These are phyloP conservation scores for Dinochytrium kinnereticum DNA, from an alignment of 371 early-diverging fungal genomes.

Conservation along the genomic window DNA sequence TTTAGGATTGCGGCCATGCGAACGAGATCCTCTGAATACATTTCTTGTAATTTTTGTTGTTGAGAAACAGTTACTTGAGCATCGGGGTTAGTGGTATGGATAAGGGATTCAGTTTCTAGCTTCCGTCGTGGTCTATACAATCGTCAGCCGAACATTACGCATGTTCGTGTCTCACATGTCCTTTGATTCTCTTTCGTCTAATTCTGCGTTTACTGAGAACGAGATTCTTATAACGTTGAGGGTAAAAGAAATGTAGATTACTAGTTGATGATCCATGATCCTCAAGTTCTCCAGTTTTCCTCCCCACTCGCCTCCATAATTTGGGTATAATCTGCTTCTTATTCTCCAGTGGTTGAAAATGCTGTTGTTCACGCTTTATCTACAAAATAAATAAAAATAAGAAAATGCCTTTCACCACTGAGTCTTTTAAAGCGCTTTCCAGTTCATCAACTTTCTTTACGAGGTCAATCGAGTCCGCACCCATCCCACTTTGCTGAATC, in stretches of 20 bases:
- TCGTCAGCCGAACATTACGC: too few species aligned
- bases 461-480: not conserved
- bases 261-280: too few species aligned
- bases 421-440: not conserved
- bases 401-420: not conserved
- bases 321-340: too few species aligned
- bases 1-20: slow-evolving; percentile 25
- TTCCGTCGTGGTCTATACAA: too few species aligned
- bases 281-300: too few species aligned
- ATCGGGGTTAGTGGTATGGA: too few species aligned
- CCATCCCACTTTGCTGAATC: not conserved
- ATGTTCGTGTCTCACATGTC: too few species aligned
- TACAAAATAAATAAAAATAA: not conserved
- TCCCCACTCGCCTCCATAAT: not conserved
- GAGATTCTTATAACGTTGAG: too few species aligned
- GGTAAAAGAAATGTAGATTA: too few species aligned
- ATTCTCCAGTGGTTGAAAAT: too few species aligned
- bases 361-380: not conserved
- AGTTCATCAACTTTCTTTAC: not conserved
- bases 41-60: slow-evolving; percentile 23
- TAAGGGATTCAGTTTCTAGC: not conserved
- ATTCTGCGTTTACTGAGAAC: too few species aligned
- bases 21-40: slow-evolving; percentile 25
- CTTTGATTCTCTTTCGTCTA: too few species aligned
- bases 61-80: slow-evolving; percentile 18